Base-by-base conservation (phyloP, 768 basidiomycete species). In the Postia placenta region DNA sequence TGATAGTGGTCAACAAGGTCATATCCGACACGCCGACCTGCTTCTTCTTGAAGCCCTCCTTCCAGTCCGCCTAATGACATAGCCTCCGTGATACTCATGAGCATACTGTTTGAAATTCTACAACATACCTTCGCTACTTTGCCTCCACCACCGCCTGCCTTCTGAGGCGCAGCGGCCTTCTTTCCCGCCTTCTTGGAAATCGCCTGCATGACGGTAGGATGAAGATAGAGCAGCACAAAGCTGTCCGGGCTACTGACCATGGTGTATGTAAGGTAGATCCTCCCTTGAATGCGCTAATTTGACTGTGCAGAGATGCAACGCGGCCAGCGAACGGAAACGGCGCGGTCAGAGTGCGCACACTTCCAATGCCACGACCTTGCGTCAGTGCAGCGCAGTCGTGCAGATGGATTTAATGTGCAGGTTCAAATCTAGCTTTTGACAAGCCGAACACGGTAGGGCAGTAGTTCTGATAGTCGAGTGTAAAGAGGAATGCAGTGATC, bases 11-110 rank as follows among this genome's bases (percentile, higher is more conserved):
- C 50, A 99, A 73, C 53, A 99, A 73, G 7, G 96, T 99, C 96
- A 99, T 99, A 75, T 99, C 96, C 37, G 91, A 84, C 50, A 99
- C 95, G 48, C 96, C 96, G 53, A 94, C 86, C 69, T 91, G 87
- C 72, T 97, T 97, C 84, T 97, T 99, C 85, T 96, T 96, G 78
- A 99, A 99, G 4, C 94, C 93, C 63, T 98, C 95, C 69, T 95
- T 95, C 95, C 95, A 99, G 66, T 98, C 95, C 42, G 95, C 95
- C 94, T 98, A 55, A 47, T 26, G 19, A 43, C 49, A n/a, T 5
- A 22, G 36, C n/a, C 27, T 20, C 41, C 26, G 30, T n/a, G 26
- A 44, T 41, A n/a, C 25, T 23, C 11, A 27, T 3, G 12, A 2
- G 33, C 17, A 12, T 33, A 19, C 20, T 22, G 30, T 23, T 5